phyloP scores from a whole-genome alignment of 176 grass and related monocot genomes.

The Typha latifolia region DNA sequence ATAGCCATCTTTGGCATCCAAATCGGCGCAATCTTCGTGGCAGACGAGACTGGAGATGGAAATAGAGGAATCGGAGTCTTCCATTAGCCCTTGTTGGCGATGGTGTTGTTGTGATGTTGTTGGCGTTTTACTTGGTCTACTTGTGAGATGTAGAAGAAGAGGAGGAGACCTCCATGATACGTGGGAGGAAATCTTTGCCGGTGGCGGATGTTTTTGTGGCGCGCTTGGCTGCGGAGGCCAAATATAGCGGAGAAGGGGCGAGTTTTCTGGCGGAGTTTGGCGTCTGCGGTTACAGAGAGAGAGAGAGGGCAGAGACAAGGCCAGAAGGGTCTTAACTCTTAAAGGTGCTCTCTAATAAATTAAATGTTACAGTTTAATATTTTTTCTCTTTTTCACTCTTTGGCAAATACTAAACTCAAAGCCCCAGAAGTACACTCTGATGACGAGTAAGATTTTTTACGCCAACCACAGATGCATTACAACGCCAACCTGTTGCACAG shows the following conservation, averaged over 20 bases:
- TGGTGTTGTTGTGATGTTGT: background rate
- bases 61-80: slow-evolving; percentile 18
- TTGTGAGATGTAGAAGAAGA: background rate
- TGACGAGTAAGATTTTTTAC: no score
- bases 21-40: slow-evolving; percentile 49
- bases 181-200: background rate
- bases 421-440: no score
- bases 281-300: background rate
- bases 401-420: background rate
- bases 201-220: no score
- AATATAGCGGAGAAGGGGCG: background rate
- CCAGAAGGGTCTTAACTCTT: background rate
- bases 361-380: no score
- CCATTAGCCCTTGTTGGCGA: background rate
- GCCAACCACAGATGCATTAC: no score
- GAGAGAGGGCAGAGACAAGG: background rate
- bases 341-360: no score
- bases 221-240: background rate
- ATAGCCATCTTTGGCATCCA: slow-evolving; percentile 15
- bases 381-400: no score
- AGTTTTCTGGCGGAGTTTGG: background rate
- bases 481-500: no score
- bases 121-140: background rate
- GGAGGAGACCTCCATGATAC: background rate
- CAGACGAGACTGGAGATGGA: slow-evolving; percentile 61